Conservation (phyloP, 192 early-diverging fungal genomes). For the Phycomyces blakesleeanus region DNA sequence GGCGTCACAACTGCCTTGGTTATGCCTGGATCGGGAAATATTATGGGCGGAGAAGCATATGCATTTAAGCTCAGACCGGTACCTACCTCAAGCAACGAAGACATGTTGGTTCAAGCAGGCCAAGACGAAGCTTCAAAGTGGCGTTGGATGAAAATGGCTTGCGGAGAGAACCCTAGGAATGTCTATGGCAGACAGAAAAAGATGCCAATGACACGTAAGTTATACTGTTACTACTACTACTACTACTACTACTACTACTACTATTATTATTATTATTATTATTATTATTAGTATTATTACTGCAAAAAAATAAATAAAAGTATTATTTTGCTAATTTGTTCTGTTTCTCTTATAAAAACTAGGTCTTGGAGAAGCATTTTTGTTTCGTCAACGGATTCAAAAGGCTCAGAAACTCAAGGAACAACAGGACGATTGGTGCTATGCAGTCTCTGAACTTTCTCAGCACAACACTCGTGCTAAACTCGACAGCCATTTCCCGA, state of each 20-base stretch:
- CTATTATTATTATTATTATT: too few species aligned
- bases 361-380: slow-evolving; percentile 60
- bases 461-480: slow-evolving; percentile 23
- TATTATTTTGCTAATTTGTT: too few species aligned
- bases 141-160: slow-evolving; percentile 82
- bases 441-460: slow-evolving; percentile 19
- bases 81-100: slow-evolving; percentile 51
- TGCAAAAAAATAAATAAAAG: too few species aligned
- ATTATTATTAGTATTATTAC: too few species aligned
- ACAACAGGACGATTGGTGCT: slow-evolving; percentile 66
- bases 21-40: slow-evolving; percentile 67
- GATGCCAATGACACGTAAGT: slow-evolving; percentile 43
- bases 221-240: not conserved
- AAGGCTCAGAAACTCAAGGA: slow-evolving; percentile 43
- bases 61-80: slow-evolving; percentile 60
- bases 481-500: slow-evolving; percentile 53
- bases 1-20: slow-evolving; percentile 74
- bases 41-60: slow-evolving; percentile 76
- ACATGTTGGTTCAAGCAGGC: slow-evolving; percentile 53
- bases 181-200: slow-evolving; percentile 10
- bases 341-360: too few species aligned
- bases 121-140: slow-evolving; percentile 48
- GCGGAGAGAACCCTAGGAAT: slow-evolving; percentile 74
- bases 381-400: slow-evolving; percentile 58
- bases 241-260: not conserved